Conservation (phyloP, 2,329 filamentous ascomycete species). For the Fragosphaeria purpurea region DNA sequence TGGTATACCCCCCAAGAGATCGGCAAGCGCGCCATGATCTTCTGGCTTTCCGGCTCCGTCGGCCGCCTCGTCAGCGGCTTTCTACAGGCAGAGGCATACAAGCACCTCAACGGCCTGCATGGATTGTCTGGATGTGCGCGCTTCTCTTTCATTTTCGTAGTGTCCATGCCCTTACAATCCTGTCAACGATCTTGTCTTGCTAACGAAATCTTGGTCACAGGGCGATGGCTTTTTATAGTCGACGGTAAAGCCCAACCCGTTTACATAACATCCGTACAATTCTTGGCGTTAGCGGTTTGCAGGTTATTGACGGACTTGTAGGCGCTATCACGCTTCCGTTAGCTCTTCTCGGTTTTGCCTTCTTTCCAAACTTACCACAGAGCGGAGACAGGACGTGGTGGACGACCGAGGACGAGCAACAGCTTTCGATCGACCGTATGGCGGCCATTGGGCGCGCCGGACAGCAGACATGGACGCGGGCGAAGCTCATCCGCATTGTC, state of each 20-base stretch:
- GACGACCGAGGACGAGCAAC: constrained; percentile 23
- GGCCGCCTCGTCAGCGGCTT: constrained; percentile 22
- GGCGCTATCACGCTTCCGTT: constrained; percentile 29
- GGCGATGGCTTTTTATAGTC: constrained; percentile 41
- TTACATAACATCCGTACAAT: background rate
- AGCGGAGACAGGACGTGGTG: constrained; percentile 26
- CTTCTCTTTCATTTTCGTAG: constrained; percentile 36
- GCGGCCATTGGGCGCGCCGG: constrained; percentile 25
- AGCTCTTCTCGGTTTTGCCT: constrained; percentile 38
- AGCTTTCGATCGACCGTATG: constrained; percentile 24
- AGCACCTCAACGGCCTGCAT: constrained; percentile 36
- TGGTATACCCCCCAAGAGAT: constrained; percentile 54
- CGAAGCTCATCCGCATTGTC: constrained; percentile 23
- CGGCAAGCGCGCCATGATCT: constrained; percentile 53
- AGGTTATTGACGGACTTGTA: background rate
- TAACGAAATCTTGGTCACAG: constrained; percentile 21
- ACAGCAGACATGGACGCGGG: constrained; percentile 24
- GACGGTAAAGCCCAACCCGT: constrained; percentile 13
- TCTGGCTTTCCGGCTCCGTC: constrained; percentile 50
- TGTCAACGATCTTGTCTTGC: no score
- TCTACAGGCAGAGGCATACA: constrained; percentile 40
- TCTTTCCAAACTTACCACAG: constrained; percentile 40
- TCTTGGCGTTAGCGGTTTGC: no score
- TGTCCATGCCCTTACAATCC: constrained; percentile 15
- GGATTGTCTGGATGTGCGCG: constrained; percentile 41